phyloP scores from a whole-genome alignment of 805 yeast genomes.

The Candida montana region DNA sequence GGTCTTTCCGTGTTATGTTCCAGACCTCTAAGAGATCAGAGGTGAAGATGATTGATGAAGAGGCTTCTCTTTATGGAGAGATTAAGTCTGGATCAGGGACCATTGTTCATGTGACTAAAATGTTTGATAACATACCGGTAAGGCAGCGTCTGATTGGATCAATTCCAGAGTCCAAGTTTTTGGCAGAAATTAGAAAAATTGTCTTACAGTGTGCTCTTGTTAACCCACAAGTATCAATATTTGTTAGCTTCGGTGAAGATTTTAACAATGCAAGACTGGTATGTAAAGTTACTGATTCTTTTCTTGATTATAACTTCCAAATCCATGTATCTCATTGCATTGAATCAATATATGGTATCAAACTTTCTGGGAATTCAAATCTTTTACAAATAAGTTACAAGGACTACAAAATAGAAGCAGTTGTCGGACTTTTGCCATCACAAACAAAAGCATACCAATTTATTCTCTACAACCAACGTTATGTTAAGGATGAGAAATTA shows the following conservation, averaged over 20 bases:
- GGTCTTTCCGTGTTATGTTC: slow-evolving; percentile 20
- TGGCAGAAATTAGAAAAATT: slow-evolving; percentile 26
- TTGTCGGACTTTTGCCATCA: slow-evolving; percentile 33
- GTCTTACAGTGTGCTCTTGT: slow-evolving; percentile 28
- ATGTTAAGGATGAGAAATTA: slow-evolving; percentile 12
- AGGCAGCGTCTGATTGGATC: slow-evolving; percentile 28
- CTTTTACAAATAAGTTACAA: slow-evolving; percentile 24
- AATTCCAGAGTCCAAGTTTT: slow-evolving; percentile 19
- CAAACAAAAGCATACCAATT: slow-evolving; percentile 38
- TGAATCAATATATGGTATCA: slow-evolving; percentile 28
- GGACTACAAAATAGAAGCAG: slow-evolving; percentile 29
- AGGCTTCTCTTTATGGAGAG: slow-evolving; percentile 1
- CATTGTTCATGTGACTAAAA: slow-evolving; percentile 28
- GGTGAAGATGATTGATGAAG: slow-evolving; percentile 6
- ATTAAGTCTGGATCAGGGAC: slow-evolving; percentile 33
- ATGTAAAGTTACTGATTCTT: slow-evolving; percentile 5
- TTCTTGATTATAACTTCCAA: neutral
- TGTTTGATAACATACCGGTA: slow-evolving; percentile 42
- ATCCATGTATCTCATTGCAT: slow-evolving; percentile 18
- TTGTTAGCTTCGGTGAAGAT: slow-evolving; percentile 1
- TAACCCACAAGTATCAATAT: slow-evolving; percentile 22
- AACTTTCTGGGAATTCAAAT: slow-evolving; percentile 22
- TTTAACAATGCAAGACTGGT: neutral
- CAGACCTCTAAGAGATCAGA: slow-evolving; percentile 4
- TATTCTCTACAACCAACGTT: slow-evolving; percentile 39